phyloP scores from a whole-genome alignment of 441 rosid genomes.

The Melastoma candidum region DNA sequence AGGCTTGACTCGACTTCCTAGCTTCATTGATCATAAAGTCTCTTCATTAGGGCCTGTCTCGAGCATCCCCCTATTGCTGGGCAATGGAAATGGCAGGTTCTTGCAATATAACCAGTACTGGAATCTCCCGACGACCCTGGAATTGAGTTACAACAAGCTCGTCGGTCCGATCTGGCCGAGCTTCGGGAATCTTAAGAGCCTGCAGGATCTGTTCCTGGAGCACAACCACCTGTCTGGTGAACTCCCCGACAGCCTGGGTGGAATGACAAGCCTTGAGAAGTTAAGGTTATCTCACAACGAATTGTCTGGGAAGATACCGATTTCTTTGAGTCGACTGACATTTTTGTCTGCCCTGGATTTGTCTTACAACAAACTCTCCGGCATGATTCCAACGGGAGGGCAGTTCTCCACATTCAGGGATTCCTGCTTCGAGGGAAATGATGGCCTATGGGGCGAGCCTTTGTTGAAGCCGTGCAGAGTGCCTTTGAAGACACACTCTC shows the following conservation, averaged over 20 bases:
- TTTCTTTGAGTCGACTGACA: neutral
- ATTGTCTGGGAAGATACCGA: slow-evolving; percentile 3
- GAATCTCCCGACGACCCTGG: slow-evolving; percentile 7
- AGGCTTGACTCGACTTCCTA: neutral
- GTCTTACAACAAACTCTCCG: slow-evolving; percentile 1
- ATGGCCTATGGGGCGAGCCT: slow-evolving; percentile 5
- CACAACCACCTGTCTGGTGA: slow-evolving; percentile 3
- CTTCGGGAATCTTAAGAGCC: slow-evolving; percentile 19
- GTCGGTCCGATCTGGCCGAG: slow-evolving; percentile 1
- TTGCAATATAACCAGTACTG: neutral
- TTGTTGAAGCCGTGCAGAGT: no score
- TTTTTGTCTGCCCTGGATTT: slow-evolving; percentile 1
- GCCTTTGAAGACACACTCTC: neutral
- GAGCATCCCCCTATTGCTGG: neutral
- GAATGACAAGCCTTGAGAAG: neutral
- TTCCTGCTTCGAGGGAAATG: slow-evolving; percentile 3
- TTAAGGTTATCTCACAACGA: slow-evolving; percentile 5
- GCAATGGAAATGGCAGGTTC: neutral
- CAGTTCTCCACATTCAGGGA: slow-evolving; percentile 4
- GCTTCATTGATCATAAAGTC: neutral
- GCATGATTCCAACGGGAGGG: neutral
- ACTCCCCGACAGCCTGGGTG: neutral
- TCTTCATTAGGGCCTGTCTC: slow-evolving; percentile 2
- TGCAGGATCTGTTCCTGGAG: slow-evolving; percentile 4
- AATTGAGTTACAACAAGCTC: slow-evolving; percentile 7